phyloP scores from a whole-genome alignment of 345 rosid genomes.

The Durio zibethinus region DNA sequence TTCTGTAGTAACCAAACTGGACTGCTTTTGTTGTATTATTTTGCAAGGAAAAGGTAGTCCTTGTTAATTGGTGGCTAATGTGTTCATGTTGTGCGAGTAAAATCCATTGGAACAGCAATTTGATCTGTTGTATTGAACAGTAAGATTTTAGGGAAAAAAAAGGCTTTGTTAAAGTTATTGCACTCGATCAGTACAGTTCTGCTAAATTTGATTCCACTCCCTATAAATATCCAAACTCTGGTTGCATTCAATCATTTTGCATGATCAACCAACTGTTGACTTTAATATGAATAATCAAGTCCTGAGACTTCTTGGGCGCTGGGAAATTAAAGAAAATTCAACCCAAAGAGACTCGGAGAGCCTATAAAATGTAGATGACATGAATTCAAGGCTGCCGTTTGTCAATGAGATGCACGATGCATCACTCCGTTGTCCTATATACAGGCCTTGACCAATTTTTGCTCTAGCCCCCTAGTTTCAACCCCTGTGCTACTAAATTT shows the following conservation, averaged over 20 bases:
- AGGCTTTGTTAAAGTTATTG: constrained; percentile 17
- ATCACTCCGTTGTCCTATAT: not conserved
- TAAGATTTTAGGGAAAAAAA: constrained; percentile 14
- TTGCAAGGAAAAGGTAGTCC: constrained; percentile 4
- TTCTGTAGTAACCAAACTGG: constrained; percentile 8
- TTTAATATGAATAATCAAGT: no score
- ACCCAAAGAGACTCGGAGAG: no score
- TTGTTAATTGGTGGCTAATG: constrained; percentile 17
- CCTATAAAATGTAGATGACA: no score
- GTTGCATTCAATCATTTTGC: not conserved
- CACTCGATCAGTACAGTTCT: constrained; percentile 13
- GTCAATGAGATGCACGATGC: not conserved
- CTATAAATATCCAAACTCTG: not conserved
- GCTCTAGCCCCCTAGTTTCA: not conserved
- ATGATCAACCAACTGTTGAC: not conserved
- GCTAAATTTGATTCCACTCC: constrained; percentile 3
- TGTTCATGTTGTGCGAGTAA: constrained; percentile 23
- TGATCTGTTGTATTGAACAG: constrained; percentile 22
- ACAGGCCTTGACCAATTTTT: not conserved
- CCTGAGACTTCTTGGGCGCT: no score
- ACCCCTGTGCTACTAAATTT: not conserved
- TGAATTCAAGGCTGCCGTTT: not conserved
- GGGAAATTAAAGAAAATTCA: not conserved
- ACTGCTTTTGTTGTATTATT: constrained; percentile 24
- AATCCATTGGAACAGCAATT: constrained; percentile 21